Percentiles rank a stretch among this genome's conserved stretches.
phyloP scores from a whole-genome alignment of 2,329 filamentous ascomycete species.

The Neocatenulostroma microsporum region DNA sequence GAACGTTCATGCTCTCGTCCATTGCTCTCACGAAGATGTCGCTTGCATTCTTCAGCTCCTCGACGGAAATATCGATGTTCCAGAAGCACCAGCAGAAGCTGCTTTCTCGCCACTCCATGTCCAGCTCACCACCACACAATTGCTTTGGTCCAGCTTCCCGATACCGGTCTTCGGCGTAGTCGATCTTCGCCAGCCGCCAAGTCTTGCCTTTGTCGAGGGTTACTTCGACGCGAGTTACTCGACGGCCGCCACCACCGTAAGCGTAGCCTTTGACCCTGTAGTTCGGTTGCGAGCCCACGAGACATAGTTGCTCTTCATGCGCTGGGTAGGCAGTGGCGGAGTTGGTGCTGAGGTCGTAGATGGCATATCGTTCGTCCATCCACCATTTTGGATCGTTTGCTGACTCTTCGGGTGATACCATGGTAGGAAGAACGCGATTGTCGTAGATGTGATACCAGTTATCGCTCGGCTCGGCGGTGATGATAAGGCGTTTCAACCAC shows the following conservation, averaged over 20 bases:
- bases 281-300: constrained; percentile 41
- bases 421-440: constrained; percentile 81
- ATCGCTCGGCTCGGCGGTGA: constrained; percentile 71
- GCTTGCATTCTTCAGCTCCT: constrained; percentile 54
- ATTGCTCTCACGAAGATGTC: constrained; percentile 78
- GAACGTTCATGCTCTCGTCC: constrained; percentile 81
- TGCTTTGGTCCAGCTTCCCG: constrained; percentile 54
- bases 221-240: constrained; percentile 74
- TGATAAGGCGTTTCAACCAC: constrained; percentile 74
- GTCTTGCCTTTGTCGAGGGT: constrained; percentile 74
- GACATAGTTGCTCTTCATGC: constrained; percentile 60
- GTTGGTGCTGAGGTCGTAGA: constrained; percentile 85
- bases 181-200: constrained; percentile 69
- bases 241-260: constrained; percentile 77
- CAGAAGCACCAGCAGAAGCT: constrained; percentile 93
- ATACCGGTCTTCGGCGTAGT: constrained; percentile 81
- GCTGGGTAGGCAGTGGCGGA: constrained; percentile 72
- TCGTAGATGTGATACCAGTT: constrained; percentile 97
- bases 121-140: constrained; percentile 69
- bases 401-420: constrained; percentile 72
- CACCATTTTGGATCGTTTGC: constrained; percentile 67
- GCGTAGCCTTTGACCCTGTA: constrained; percentile 75
- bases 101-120: constrained; percentile 73
- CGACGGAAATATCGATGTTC: constrained; percentile 60
- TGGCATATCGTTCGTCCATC: constrained; percentile 84